Evolutionary conservation across 805 yeast genomes (phyloP), one percentile per base, ranked within the genome.

Genomic region (Kuraishia molischiana): DNA sequence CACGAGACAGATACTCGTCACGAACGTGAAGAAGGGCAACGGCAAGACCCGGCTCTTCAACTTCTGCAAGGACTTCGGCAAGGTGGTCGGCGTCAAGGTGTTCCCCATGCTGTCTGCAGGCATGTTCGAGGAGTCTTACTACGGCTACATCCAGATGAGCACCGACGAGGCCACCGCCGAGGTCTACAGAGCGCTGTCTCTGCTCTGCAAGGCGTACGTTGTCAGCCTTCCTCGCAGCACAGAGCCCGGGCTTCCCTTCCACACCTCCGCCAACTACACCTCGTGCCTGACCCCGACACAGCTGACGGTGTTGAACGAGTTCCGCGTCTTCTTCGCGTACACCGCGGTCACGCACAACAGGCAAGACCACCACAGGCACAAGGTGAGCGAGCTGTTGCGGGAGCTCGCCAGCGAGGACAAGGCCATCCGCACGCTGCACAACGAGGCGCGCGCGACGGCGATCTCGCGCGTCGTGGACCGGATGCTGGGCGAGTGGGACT

Each of bases 71-170:
- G 8, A 14, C 8, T 28, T 28, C 8, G 31, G 31, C 8, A 5
- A 9, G 6, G 31, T 28, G 13, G 5, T 11, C 6, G 5, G 8
- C 14, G 17, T 28, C 8, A 9, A 28, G 31, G 31, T 28, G 6
- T 28, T 11, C 17, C 6, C 13, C 31, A 28, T 8, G 6, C 13
- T 31, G 5, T 9, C 35, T 15, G 26, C 6, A 5, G 24, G 26
- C 8, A 32, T 19, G 8, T 32, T 32, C 22, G 15, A 32, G 22
- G 14, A 10, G 13, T 5, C 17, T 11, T 8, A 14, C 17, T 90
- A 90, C 62, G 95, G 97, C 44, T 90, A 90, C 67, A 84, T 83
- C 54, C 97, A 92, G 66, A 70, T 86, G 56, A 96, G 95, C 32
- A 83, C 85, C 41, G 87, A 85, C 66, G 97, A 90, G 67, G 95